Percentiles rank a stretch among this genome's conserved stretches.
Conservation (phyloP, 164 flowering plant species). For the Dillenia suffruticosa region DNA sequence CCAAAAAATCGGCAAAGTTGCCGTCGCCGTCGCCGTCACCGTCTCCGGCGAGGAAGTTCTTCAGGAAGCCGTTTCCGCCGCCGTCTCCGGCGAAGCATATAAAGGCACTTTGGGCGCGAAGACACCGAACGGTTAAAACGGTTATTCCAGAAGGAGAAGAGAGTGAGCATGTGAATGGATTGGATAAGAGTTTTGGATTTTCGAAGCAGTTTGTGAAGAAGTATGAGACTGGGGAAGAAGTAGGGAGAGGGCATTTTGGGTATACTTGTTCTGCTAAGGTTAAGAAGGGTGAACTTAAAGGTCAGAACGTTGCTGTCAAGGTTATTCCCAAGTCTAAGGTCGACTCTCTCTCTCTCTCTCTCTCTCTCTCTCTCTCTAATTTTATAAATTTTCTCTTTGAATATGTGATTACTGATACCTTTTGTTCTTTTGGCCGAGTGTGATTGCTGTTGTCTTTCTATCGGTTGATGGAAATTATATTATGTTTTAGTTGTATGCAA, state of each 20-base stretch:
- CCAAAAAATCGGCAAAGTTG: conserved; percentile 19
- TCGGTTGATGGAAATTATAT: too few relatives aligned
- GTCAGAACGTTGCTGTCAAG: conserved; percentile 59
- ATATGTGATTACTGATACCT: not conserved
- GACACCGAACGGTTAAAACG: conserved; percentile 29
- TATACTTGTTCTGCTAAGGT: conserved; percentile 54
- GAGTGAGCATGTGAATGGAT: conserved; percentile 22
- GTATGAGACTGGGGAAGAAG: conserved; percentile 57
- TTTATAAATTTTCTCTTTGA: not conserved
- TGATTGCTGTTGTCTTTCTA: too few relatives aligned
- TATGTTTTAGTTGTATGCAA: too few relatives aligned
- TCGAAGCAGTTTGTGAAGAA: conserved; percentile 41
- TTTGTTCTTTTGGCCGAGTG: not conserved
- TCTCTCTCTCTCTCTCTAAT: not conserved
- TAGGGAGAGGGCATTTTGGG: conserved; percentile 76
- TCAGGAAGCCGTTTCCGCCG: conserved; percentile 45
- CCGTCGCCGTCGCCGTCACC: conserved; percentile 13
- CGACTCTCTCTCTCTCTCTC: not conserved
- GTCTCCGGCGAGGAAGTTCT: conserved; percentile 37
- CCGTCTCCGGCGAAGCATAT: conserved; percentile 30
- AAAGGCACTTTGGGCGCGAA: conserved; percentile 30
- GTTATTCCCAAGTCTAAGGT: conserved; percentile 68
- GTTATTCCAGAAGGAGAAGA: conserved; percentile 27
- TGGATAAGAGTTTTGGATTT: conserved; percentile 63
- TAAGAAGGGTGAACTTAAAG: conserved; percentile 56